Base-by-base conservation (phyloP, 345 rosid genomes). In the Litchi chinensis region DNA sequence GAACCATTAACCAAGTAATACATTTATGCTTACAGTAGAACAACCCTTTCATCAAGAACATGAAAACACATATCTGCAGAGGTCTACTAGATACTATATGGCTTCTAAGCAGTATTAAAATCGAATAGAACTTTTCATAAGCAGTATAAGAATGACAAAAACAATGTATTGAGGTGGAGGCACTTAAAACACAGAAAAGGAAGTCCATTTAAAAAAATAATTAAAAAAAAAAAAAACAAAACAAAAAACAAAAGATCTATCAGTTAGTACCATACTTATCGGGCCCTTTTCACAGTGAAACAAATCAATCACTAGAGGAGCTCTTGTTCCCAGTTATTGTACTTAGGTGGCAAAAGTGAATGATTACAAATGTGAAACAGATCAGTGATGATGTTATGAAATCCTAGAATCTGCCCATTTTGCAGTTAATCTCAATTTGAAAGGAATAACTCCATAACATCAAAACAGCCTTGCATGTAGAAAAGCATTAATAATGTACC, bases 401-500 rank as follows among this genome's bases (percentile, higher is more conserved):
- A 60, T 19, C 19, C 10, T 60, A 22, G 65, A 60, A 60, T 21
- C 65, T 19, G 12, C 65, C 26, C 2, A 28, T 65, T 65, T 2
- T 65, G 41, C 41, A 48, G 15, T 12, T n/a, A 10, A 76, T 73
- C 24, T 68, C 11, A 50, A 48, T 65, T 52, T 76, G 56, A 54
- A 77, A 22, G 10, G 43, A 48, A 65, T 56, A 77, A 37, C 24
- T 21, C 37, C 37, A 76, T 26, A 32, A n/a, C 68, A 70, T 64
- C 74, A 75, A 79, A 71, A 57, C 9, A 19, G 59, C 10, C 46
- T 37, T 43, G 24, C n/a, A 60, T 56, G 68, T 24, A 57, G 75
- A 37, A 32, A 46, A 68, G 37, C 64, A 59, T 26, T 50, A 79
- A 76, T 6, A 37, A 66, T 40, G 13, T 82, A 93, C 98, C 97